Conservation (phyloP, 768 basidiomycete species). For the Lentinula edodes region DNA sequence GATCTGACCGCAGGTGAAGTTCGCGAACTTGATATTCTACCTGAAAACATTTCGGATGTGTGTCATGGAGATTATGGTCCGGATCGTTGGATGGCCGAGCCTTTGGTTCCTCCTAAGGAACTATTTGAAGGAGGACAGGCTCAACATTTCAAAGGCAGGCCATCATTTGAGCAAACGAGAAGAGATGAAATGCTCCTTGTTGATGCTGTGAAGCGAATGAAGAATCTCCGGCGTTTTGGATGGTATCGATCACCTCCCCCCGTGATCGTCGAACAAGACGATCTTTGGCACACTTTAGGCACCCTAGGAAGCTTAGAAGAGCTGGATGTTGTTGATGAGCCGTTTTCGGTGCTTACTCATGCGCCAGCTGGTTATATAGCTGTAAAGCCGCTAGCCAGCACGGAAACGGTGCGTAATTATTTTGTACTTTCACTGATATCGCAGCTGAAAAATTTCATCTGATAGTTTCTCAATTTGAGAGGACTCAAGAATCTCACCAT, state of each 20-base stretch:
- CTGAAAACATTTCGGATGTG: not conserved
- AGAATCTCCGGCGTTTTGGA: not conserved
- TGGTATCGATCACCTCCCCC: not conserved
- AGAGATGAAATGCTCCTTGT: not conserved
- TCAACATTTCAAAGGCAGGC: not conserved
- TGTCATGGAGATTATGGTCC: not conserved
- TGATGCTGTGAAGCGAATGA: not conserved
- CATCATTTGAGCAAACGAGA: not conserved
- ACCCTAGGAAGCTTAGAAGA: not conserved
- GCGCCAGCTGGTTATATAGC: not conserved
- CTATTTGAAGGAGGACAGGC: not conserved
- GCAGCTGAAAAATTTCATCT: not conserved
- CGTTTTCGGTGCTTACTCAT: not conserved
- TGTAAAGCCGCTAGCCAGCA: not conserved
- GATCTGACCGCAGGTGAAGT: not conserved
- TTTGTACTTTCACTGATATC: not conserved
- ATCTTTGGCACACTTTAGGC: not conserved
- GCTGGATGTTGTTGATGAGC: not conserved
- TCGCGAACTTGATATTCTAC: not conserved
- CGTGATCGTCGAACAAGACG: not conserved
- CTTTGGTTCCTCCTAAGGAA: not conserved
- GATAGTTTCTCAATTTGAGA: not conserved
- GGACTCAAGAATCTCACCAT: not conserved
- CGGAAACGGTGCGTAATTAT: not conserved
- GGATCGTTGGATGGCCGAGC: slow-evolving; percentile 1